A percentile compares a stretch with the other conserved stretches of the same genome.
These are phyloP conservation scores for Microdochium trichocladiopsis DNA, from an alignment of 2,329 filamentous ascomycete species.

Conservation along the genomic window DNA sequence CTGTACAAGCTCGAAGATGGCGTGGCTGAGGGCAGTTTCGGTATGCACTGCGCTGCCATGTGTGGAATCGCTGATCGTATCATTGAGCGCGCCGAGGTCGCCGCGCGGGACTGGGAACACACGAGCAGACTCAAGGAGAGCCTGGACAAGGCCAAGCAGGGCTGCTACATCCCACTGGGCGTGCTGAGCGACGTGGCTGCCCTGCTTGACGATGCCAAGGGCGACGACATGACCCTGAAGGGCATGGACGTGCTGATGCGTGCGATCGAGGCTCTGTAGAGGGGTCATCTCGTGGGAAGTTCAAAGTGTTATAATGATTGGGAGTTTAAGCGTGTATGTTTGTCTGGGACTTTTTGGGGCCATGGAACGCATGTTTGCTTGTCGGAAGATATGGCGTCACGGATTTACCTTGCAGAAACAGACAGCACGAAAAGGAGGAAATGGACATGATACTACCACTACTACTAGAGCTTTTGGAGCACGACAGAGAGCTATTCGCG, in stretches of 20 bases:
- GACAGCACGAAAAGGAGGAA: not conserved
- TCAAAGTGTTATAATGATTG: not conserved
- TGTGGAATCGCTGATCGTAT: constrained; percentile 83
- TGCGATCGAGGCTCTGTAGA: constrained; percentile 51
- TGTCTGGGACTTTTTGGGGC: not conserved
- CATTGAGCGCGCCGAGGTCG: constrained; percentile 79
- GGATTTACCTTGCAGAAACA: not conserved
- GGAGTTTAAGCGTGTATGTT: not conserved
- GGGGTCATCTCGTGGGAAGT: not conserved
- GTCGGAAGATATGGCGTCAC: not conserved
- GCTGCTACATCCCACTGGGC: constrained; percentile 77
- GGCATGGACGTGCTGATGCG: constrained; percentile 52
- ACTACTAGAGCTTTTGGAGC: not conserved
- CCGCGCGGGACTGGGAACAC: constrained; percentile 90
- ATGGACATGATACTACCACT: not conserved
- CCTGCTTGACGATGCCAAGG: constrained; percentile 52
- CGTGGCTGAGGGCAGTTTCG: constrained; percentile 92
- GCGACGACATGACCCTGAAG: constrained; percentile 38
- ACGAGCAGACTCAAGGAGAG: constrained; percentile 86
- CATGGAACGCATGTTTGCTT: not conserved
- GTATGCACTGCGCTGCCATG: constrained; percentile 99
- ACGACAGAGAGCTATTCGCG: not conserved
- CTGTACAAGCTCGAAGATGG: constrained; percentile 90
- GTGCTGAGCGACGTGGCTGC: constrained; percentile 82
- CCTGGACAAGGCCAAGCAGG: constrained; percentile 70